Conservation (phyloP, 805 yeast genomes). For the Kazachstania bromeliacearum region DNA sequence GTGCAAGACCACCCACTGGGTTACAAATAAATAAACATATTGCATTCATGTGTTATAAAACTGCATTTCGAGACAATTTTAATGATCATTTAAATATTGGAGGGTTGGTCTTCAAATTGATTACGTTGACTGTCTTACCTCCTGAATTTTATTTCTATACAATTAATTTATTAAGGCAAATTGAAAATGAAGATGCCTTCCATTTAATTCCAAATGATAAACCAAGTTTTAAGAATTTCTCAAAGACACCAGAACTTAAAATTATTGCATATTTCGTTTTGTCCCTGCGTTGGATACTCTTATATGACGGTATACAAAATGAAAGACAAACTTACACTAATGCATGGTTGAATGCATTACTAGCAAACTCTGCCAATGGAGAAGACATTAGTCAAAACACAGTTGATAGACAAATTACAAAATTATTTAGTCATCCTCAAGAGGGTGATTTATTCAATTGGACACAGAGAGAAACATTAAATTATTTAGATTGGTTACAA, state of each 20-base stretch:
- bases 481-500: constrained; percentile 26
- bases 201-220: constrained; percentile 7
- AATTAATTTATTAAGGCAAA: constrained; percentile 7
- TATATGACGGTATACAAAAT: constrained; percentile 10
- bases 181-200: constrained; percentile 6
- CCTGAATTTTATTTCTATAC: constrained; percentile 21
- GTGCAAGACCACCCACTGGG: constrained; percentile 32
- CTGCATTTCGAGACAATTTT: constrained; percentile 9
- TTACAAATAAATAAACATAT: constrained; percentile 31
- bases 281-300: constrained; percentile 15
- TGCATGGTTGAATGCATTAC: constrained; percentile 5
- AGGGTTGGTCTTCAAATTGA: constrained; percentile 17
- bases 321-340: constrained; percentile 9
- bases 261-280: constrained; percentile 17
- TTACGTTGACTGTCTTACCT: constrained; percentile 15
- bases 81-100: constrained; percentile 9
- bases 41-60: constrained; percentile 3
- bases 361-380: background rate
- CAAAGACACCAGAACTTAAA: constrained; percentile 16
- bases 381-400: constrained; percentile 2
- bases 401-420: constrained; percentile 5
- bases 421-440: constrained; percentile 4
- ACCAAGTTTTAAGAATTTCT: constrained; percentile 5
- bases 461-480: constrained; percentile 13
- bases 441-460: constrained; percentile 11